Base-by-base conservation (phyloP, 306 rosid genomes). In the Cicer bijugum region DNA sequence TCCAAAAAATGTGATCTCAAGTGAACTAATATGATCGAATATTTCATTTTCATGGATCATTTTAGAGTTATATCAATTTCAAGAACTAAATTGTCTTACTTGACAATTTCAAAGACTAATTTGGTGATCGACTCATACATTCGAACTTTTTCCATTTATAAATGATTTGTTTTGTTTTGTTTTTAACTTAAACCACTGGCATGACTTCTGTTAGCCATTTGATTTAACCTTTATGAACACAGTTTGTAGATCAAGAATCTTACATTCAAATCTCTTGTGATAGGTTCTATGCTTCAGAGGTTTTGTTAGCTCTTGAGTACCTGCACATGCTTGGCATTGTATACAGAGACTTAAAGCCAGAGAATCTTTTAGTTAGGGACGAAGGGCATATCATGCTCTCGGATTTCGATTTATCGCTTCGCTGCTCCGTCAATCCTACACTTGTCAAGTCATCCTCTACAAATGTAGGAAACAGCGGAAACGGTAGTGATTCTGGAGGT, bases 341-440 rank as follows among this genome's bases (percentile, higher is more conserved):
- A 72, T 92, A 92, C 79, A 82, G 97, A 84, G 97, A 92, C 82
- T 80, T 92, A 65, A 92, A 92, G 84, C 97, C 96, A 8, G 97
- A 92, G 73, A 92, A 92, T 73, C 96, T 92, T 7, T 67, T 92
- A 69, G 96, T 90, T 9, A 84, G 96, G 82, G 96, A 90, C 12
- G 96, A 85, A 74, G 97, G 97, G 9, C 97, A 92, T 67, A 92
- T 92, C 84, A 92, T 92, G 97, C 97, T 92, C 81, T 92, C 97
- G 1, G 97, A 92, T 84, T 92, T 92, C 3, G 97, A 92, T 68
- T 78, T 92, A 61, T 92, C 97, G 9, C 92, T 92, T 6, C 96
- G 97, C 67, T 92, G 97, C 71, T 88, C 97, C 0, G 97, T 92
- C 35, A 73, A 75, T 79, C 97, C 97, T 10, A 90, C 88, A 3